Base-by-base conservation (phyloP, 164 flowering plant genomes). In the Amborella trichopoda region DNA sequence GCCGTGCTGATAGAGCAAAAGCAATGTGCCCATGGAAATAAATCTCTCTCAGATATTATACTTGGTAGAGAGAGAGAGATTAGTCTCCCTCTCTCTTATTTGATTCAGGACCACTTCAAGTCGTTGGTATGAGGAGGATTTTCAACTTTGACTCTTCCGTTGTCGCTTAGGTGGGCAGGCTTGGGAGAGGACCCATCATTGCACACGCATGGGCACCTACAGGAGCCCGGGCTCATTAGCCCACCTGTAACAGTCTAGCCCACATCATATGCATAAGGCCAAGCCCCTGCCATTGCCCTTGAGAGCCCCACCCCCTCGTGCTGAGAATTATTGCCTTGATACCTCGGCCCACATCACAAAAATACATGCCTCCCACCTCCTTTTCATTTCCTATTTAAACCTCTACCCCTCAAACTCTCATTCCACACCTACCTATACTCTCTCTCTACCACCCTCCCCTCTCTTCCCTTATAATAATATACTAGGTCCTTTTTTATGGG, bases 301-400 rank as follows among this genome's bases (percentile, higher is more conserved):
- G n/a, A 63, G 46, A 9, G 58, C 60, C 51, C 8, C 54, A 43
- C 41, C 17, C 50, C 68, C 68, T 53, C 72, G 68, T 68, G 68
- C 68, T 54, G 51, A 50, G 63, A 63, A 68, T 68, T 56, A 68
- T 68, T 68, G 60, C 61, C 41, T 24, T 39, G 65, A 63, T 66
- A 61, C 61, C 60, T 40, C 54, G 52, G 32, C 58, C 55, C 61
- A 59, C 53, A n/a, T 4, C 16, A 18, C 30, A 4, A 39, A 46
- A 26, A n/a, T n/a, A n/a, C n/a, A n/a, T 19, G 16, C 48, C 32
- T 44, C 16, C 37, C 20, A 34, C 14, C 25, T 16, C n/a, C 50
- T 23, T 22, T 28, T 21, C 26, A 28, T 51, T 40, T 51, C 41
- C 40, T 40, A 38, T n/a, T 20, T 19, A 16, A 13, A 12, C 25